These are phyloP conservation scores for Anethum foeniculum DNA, from an alignment of 140 eudicot genomes.

Conservation along the genomic window DNA sequence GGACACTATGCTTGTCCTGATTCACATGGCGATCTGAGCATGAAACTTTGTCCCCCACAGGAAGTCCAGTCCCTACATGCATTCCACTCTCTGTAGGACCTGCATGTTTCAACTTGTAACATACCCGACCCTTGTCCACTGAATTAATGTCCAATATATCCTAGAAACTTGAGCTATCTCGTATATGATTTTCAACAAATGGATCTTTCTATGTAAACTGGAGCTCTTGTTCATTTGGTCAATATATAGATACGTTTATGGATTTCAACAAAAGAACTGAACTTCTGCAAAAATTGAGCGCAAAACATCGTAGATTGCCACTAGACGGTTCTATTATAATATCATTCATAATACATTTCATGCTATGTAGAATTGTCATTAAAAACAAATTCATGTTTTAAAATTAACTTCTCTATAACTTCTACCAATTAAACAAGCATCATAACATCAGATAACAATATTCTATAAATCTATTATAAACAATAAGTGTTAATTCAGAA, in stretches of 20 bases:
- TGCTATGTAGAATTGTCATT: too few relatives aligned
- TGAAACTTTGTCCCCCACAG: constrained; percentile 9
- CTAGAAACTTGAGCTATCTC: background rate
- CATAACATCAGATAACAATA: too few relatives aligned
- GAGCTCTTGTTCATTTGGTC: background rate
- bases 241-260: too few relatives aligned
- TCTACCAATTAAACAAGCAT: too few relatives aligned
- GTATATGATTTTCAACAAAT: background rate
- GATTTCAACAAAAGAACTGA: background rate
- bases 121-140: background rate
- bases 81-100: constrained; percentile 6
- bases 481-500: too few relatives aligned
- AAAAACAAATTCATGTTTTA: too few relatives aligned
- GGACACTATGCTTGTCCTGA: constrained; percentile 3
- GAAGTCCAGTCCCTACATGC: background rate
- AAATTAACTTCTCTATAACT: too few relatives aligned
- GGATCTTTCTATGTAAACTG: background rate
- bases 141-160: background rate
- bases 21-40: constrained; percentile 10
- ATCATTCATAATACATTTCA: too few relatives aligned
- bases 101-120: background rate
- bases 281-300: background rate
- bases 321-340: too few relatives aligned
- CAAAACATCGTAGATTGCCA: background rate
- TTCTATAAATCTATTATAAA: too few relatives aligned